Evolutionary conservation across 306 rosid genomes (phyloP), one percentile per base, ranked within the genome.

Genomic region (Boehmeria nivea): DNA sequence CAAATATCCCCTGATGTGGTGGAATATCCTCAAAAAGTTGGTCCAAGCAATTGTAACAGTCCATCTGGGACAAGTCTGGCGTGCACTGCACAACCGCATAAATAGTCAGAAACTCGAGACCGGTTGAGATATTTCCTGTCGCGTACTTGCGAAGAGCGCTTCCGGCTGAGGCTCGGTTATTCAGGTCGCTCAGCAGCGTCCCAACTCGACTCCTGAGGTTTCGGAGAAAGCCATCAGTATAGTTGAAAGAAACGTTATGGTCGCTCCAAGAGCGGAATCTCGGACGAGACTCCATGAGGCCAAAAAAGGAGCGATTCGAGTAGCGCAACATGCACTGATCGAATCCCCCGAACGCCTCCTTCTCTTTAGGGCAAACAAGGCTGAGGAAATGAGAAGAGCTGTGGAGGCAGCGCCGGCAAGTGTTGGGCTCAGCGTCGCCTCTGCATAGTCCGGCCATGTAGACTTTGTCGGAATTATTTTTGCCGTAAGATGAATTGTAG

Each of bases 311-410:
- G 13, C 43, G 43, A 23, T 53, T 33, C 8, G 59, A 53, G 59
- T 33, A 53, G 39, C 59, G 59, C 42, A 53, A 3, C 15, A 18
- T 18, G 12, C 59, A 53, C 13, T 26, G 21, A n/a, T 52, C 54
- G 8, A 10, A 22, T 13, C 34, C 54, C 8, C 33, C 54, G 21
- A 49, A 8, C 7, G 34, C 34, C 54, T 49, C 54, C 33, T 21
- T 23, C 34, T 49, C 15, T 16, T 3, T 24, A 0, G 34, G 54
- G 54, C 54, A 49, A 21, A 6, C 28, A 15, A 0, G 15, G 17
- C 28, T 22, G 10, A 49, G 54, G 13, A 49, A 8, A 19, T 21
- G 16, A 10, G 54, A 2, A 24, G 54, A 49, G 5, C 13, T 14
- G 4, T 11, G 3, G 34, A 49, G 54, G 33, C 54, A 49, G 21